These are phyloP conservation scores for Penicillium paradoxum DNA, from an alignment of 495 filamentous ascomycete species.

Conservation along the genomic window DNA sequence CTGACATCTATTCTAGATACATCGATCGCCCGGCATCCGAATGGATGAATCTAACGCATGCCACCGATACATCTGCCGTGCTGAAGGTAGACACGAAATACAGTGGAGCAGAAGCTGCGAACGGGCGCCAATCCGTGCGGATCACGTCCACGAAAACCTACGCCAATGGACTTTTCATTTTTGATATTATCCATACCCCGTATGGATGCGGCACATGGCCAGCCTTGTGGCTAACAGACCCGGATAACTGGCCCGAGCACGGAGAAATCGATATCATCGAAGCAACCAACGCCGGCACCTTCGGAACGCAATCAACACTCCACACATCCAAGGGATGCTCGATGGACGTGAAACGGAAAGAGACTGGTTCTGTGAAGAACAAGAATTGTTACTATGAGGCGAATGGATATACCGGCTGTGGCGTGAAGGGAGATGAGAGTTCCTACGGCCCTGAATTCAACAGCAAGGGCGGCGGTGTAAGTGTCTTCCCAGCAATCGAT, in stretches of 20 bases:
- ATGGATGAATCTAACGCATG: slow-evolving; percentile 41
- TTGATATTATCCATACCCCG: slow-evolving; percentile 38
- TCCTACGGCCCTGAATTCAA: slow-evolving; percentile 38
- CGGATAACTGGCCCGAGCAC: slow-evolving; percentile 46
- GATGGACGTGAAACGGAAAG: slow-evolving; percentile 36
- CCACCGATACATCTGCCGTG: slow-evolving; percentile 36
- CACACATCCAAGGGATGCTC: slow-evolving; percentile 33
- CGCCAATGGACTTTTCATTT: slow-evolving; percentile 43
- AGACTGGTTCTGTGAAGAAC: slow-evolving; percentile 21
- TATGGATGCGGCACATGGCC: slow-evolving; percentile 46
- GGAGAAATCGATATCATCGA: slow-evolving; percentile 42
- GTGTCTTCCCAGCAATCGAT: neutral
- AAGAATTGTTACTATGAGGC: slow-evolving; percentile 16
- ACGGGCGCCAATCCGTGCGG: slow-evolving; percentile 43
- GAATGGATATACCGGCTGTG: slow-evolving; percentile 34
- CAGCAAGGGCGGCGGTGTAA: slow-evolving; percentile 35
- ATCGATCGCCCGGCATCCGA: slow-evolving; percentile 17
- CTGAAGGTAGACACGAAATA: slow-evolving; percentile 44
- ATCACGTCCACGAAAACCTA: slow-evolving; percentile 43
- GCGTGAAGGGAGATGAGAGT: slow-evolving; percentile 25
- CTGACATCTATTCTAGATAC: slow-evolving; percentile 7
- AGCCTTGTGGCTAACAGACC: slow-evolving; percentile 54
- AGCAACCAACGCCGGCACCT: slow-evolving; percentile 27
- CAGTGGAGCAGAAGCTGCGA: slow-evolving; percentile 16
- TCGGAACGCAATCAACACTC: slow-evolving; percentile 32